Conservation (phyloP, 108 stramenopile species). For the Nitzschia sp. region DNA sequence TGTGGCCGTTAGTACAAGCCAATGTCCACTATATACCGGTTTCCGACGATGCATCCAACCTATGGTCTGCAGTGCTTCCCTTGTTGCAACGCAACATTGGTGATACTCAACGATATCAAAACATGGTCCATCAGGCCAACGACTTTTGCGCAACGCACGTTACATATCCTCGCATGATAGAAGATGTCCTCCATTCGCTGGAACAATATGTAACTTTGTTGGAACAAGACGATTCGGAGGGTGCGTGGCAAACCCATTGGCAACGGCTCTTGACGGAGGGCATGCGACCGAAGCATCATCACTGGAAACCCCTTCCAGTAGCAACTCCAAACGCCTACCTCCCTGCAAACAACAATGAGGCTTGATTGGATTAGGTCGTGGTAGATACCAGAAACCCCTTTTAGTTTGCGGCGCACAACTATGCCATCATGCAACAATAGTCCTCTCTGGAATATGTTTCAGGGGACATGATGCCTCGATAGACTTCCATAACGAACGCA, state of each 20-base stretch:
- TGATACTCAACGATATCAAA: not conserved
- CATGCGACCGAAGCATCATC: constrained; percentile 9
- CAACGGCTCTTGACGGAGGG: not conserved
- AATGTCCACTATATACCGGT: not conserved
- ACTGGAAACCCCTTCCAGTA: constrained; percentile 4
- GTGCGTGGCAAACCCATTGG: not conserved
- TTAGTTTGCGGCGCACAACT: no score
- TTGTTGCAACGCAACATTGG: not conserved
- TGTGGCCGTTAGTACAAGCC: not conserved
- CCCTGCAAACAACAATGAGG: not conserved
- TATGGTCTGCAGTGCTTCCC: constrained; percentile 3
- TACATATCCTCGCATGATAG: not conserved
- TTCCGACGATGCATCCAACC: constrained; percentile 2
- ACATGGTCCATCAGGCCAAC: not conserved
- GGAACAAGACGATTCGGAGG: constrained; percentile 1
- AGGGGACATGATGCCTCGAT: constrained; percentile 24
- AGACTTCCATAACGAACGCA: constrained; percentile 12
- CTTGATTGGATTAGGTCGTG: no score
- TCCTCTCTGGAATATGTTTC: constrained; percentile 27
- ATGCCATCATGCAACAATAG: not conserved
- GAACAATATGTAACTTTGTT: constrained; percentile 5
- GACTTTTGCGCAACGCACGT: not conserved
- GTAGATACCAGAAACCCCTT: no score
- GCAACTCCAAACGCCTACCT: not conserved
- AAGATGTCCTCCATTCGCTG: not conserved